Evolutionary conservation across 192 early-diverging fungal genomes (phyloP), one percentile per base, ranked within the genome.

Genomic region (Gigaspora rosea): DNA sequence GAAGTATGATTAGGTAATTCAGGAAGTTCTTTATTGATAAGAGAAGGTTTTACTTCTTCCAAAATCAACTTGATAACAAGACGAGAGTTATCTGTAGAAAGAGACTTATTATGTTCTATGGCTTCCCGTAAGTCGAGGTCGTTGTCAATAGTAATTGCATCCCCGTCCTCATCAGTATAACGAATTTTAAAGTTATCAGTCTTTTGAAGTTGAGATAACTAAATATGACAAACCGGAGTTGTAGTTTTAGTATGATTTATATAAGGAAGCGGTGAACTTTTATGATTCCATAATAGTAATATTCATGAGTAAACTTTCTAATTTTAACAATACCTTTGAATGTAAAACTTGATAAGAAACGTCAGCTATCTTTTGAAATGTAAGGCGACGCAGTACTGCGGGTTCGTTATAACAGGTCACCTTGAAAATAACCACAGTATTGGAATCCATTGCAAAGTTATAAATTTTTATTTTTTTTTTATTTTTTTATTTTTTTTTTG

Each of bases 151-250:
- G 6, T 20, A 7, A 76, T 64, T 18, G 18, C 18, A 7, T 76
- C 62, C 8, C 15, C 49, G 8, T 65, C 62, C 56, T 76, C 75
- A 36, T 66, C 75, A 56, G 27, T 27, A 22, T 76, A 66, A 18
- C 64, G 50, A 32, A 76, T 67, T 51, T 27, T 67, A 33, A 76
- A 76, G 50, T 76, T n/a, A 41, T 35, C 16, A n/a, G 54, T 20
- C 8, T 76, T 46, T 13, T 41, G 66, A 15, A 76, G 11, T 27
- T 48, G n/a, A 8, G 63, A 61, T n/a, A 76, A n/a, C 75, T 76
- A 27, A 27, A 27, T 27, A 27, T 27, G 27, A 27, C 27, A 27
- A 27, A 27, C 27, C 27, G 27, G 27, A 27, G 27, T 27, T 27
- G 27, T 27, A 27, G 27, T 27, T 27, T 27, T 27, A 27, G 27